Evolutionary conservation across 495 filamentous ascomycete genomes (phyloP), one percentile per base, ranked within the genome.

Genomic region (Hyphodiscus hymeniophilus): DNA sequence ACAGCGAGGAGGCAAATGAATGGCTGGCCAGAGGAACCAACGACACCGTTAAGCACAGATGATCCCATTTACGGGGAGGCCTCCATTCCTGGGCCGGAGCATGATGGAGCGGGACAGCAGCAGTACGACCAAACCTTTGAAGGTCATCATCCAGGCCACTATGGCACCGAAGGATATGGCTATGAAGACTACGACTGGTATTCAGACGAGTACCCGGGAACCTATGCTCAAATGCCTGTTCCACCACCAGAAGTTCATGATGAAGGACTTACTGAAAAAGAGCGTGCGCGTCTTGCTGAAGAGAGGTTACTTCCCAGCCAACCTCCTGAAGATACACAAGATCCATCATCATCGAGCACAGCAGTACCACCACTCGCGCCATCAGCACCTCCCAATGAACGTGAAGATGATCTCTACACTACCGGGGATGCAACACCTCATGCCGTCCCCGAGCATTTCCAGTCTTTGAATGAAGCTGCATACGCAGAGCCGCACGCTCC

Each of bases 241-340:
- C 74, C 79, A 11, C 73, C 72, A 11, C 82, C 80, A 8, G 69
- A 78, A 24, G 13, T 75, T 15, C 55, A 69, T 1, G 77, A 82
- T 31, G 75, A 73, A 40, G 68, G 68, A 16, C 60, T 79, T 10
- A 77, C 76, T 22, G 86, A 90, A 50, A 90, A 90, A 59, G 72
- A 80, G 31, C 76, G 82, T 38, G 56, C 85, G 39, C 74, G 78
- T 28, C 73, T 68, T 34, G 83, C 83, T 7, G 84, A 90, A 62
- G 70, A 81, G 55, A 72, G 72, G 30, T 65, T 89, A 18, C 65
- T 90, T 0, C 86, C 86, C 12, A 89, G 85, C 55, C 77, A 74
- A 38, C 85, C 85, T 12, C 76, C 77, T 15, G 63, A 58, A 15
- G 64, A 70, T 30, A 12, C 13, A 13, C 61, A 63, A 18, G 67